Evolutionary conservation across 495 filamentous ascomycete species (phyloP), one percentile per base, ranked within the genome.

Genomic region (Cladorrhinum samala): DNA sequence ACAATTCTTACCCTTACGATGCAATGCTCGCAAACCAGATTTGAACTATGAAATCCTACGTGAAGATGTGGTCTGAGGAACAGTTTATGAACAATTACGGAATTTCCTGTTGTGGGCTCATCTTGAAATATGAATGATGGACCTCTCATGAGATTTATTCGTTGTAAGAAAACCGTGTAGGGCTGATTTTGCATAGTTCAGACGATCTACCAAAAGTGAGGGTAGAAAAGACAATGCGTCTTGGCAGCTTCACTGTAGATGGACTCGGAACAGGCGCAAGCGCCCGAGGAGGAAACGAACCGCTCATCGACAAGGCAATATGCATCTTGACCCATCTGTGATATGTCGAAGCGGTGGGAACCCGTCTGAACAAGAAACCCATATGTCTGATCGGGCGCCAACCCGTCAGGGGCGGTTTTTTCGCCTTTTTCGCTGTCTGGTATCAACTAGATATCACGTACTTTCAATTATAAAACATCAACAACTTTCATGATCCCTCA

Each of bases 401-500:
- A 33, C 5, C 11, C 11, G 11, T 33, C 11, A 33, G 27, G 27
- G 27, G 27, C 27, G 11, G 11, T 6, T 11, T 5, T 33, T 33
- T 33, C n/a, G n/a, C n/a, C n/a, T n/a, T n/a, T n/a, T n/a, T 33
- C 27, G 11, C 11, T 33, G 5, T 5, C 6, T 33, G 27, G 27
- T 33, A 33, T 33, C 27, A 6, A 33, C 11, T 11, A 33, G 11
- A 33, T 33, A 11, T 11, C 11, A 11, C 27, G 11, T 33, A 11
- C 27, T 33, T 11, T 33, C 27, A 33, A 33, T 33, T 33, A 33
- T 11, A 33, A 33, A 33, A 5, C 27, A 33, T 33, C 6, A 33
- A 33, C 27, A 33, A 11, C 11, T 33, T 33, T 33, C 27, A 49
- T 60, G 30, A 16, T 33, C 47, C 17, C 49, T 50, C 42, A 33